phyloP scores from a whole-genome alignment of 148 eudicot genomes.

The Diospyros kaki region DNA sequence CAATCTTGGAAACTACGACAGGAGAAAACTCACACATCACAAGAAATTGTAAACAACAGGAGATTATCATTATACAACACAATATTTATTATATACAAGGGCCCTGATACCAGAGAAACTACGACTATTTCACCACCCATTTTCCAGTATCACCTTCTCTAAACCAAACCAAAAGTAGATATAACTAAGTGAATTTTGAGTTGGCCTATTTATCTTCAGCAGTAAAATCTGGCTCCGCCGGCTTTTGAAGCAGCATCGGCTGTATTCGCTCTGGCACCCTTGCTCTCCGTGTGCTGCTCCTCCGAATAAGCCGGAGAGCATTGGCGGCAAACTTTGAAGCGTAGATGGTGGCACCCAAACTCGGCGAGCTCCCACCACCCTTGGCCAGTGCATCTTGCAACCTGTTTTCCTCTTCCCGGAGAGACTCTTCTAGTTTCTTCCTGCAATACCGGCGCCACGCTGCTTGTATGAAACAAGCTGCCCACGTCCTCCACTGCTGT shows the following conservation, averaged over 20 bases:
- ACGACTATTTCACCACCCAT: no score
- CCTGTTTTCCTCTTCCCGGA: slow-evolving; percentile 62
- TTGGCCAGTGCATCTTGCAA: slow-evolving; percentile 65
- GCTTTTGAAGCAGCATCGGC: slow-evolving; percentile 72
- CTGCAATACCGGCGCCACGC: slow-evolving; percentile 31
- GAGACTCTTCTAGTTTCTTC: slow-evolving; percentile 36
- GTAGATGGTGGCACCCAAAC: slow-evolving; percentile 74
- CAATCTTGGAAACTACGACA: no score
- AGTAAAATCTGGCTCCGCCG: slow-evolving; percentile 86
- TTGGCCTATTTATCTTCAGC: slow-evolving; percentile 43
- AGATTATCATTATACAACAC: no score
- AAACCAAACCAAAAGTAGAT: no score
- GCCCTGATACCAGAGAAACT: no score
- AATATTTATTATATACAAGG: no score
- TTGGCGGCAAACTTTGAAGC: slow-evolving; percentile 88
- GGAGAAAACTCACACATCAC: no score
- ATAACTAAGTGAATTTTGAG: not conserved
- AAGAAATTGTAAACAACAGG: no score
- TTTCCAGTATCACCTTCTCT: no score
- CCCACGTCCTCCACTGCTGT: slow-evolving; percentile 45
- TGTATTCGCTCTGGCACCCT: slow-evolving; percentile 64
- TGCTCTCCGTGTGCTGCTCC: slow-evolving; percentile 37
- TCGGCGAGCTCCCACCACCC: slow-evolving; percentile 52
- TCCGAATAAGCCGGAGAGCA: slow-evolving; percentile 46
- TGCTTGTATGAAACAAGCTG: slow-evolving; percentile 40